Percentiles rank a stretch among this genome's conserved stretches.
Conservation (phyloP, 2,329 filamentous ascomycete species). For the Amauroascus verrucosus region DNA sequence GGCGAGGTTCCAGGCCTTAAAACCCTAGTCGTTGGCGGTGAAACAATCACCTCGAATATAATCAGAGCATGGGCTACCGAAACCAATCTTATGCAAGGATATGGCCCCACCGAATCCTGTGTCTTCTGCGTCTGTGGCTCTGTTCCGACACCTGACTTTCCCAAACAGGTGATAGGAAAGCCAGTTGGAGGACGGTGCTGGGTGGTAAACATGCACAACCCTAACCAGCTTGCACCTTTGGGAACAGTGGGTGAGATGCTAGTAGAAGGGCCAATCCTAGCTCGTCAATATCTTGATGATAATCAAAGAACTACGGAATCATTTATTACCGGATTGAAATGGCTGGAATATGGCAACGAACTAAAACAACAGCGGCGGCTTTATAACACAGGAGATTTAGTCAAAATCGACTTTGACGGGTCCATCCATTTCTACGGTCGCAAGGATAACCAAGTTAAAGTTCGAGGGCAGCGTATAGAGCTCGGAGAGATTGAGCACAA, state of each 20-base stretch:
- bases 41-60: slow-evolving; percentile 23
- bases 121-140: slow-evolving; percentile 26
- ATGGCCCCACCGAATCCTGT: slow-evolving; percentile 32
- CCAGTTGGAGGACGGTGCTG: slow-evolving; percentile 16
- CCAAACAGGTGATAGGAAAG: slow-evolving; percentile 16
- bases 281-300: slow-evolving; percentile 27
- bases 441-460: slow-evolving; percentile 57
- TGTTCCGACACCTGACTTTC: slow-evolving; percentile 22
- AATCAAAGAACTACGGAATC: slow-evolving; percentile 15
- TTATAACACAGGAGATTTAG: slow-evolving; percentile 21
- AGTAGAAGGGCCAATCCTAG: slow-evolving; percentile 31
- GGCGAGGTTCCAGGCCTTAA: slow-evolving; percentile 27
- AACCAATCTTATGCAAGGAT: slow-evolving; percentile 38
- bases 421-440: not conserved
- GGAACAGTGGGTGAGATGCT: slow-evolving; percentile 35
- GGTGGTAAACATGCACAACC: slow-evolving; percentile 20
- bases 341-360: slow-evolving; percentile 7
- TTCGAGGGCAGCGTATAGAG: slow-evolving; percentile 73
- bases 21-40: slow-evolving; percentile 28
- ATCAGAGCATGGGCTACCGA: slow-evolving; percentile 22
- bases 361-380: slow-evolving; percentile 1
- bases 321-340: slow-evolving; percentile 19
- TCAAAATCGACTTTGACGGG: slow-evolving; percentile 17
- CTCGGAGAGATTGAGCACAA: slow-evolving; percentile 62
- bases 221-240: slow-evolving; percentile 21